phyloP scores from a whole-genome alignment of 345 rosid species.

The Heritiera littoralis region DNA sequence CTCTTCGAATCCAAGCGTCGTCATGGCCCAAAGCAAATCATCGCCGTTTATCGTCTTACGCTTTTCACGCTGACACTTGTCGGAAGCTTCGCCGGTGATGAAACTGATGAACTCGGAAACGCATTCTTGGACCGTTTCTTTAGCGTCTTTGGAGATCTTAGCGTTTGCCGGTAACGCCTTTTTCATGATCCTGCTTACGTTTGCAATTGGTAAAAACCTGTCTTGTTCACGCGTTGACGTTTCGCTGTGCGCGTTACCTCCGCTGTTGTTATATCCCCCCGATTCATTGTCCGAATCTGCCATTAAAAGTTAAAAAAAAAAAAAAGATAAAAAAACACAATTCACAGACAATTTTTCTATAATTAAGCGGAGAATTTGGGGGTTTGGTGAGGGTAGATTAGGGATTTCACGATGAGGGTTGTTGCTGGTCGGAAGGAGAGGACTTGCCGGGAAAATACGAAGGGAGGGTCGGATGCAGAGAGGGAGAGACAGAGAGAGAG shows the following conservation, averaged over 20 bases:
- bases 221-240: slow-evolving; percentile 62
- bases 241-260: slow-evolving; percentile 31
- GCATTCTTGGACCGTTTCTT: slow-evolving; percentile 80
- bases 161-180: slow-evolving; percentile 74
- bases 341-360: neutral
- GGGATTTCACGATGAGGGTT: slow-evolving; percentile 10
- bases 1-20: slow-evolving; percentile 72
- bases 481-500: neutral
- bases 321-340: neutral
- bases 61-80: slow-evolving; percentile 74
- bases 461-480: neutral
- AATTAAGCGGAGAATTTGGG: neutral
- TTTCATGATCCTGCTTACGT: slow-evolving; percentile 80
- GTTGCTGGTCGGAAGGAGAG: slow-evolving; percentile 14
- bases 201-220: slow-evolving; percentile 65
- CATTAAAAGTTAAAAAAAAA: slow-evolving; percentile 34
- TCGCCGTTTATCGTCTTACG: slow-evolving; percentile 80
- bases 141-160: slow-evolving; percentile 74
- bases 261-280: slow-evolving; percentile 45
- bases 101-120: slow-evolving; percentile 79
- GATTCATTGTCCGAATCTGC: slow-evolving; percentile 81
- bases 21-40: slow-evolving; percentile 81
- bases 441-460: slow-evolving; percentile 9
- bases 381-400: neutral
- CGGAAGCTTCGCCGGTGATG: slow-evolving; percentile 74